A percentile compares a stretch with the other conserved stretches of the same genome.
Evolutionary conservation across 495 filamentous ascomycete genomes (phyloP).

Genomic region (Durotheca rogersii): DNA sequence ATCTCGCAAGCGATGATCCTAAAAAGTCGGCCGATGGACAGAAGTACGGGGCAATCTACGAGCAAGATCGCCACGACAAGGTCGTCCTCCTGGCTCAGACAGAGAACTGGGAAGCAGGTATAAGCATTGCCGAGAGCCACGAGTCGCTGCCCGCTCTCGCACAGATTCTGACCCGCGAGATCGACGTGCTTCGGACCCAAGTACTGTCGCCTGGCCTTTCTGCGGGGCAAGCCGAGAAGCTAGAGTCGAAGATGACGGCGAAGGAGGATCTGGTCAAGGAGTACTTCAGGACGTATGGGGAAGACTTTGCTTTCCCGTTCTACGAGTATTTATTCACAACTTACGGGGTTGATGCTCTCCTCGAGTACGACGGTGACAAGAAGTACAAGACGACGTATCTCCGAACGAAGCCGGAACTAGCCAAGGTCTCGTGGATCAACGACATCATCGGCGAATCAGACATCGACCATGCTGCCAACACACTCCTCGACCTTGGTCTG

Average conservation of each 20-base stretch:
- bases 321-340: constrained; percentile 72
- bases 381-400: constrained; percentile 76
- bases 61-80: constrained; percentile 44
- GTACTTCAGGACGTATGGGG: constrained; percentile 75
- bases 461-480: constrained; percentile 66
- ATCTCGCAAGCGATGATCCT: constrained; percentile 38
- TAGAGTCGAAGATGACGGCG: constrained; percentile 31
- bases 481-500: constrained; percentile 64
- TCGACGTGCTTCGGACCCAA: constrained; percentile 35
- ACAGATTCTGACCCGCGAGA: constrained; percentile 52
- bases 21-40: constrained; percentile 38
- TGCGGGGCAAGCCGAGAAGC: constrained; percentile 26
- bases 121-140: constrained; percentile 72
- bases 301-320: constrained; percentile 73
- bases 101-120: constrained; percentile 64
- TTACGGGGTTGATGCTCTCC: constrained; percentile 62
- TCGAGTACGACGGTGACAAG: constrained; percentile 63
- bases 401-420: constrained; percentile 63
- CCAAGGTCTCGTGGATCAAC: constrained; percentile 91
- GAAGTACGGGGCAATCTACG: constrained; percentile 38
- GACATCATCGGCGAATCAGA: constrained; percentile 73
- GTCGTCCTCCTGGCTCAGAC: constrained; percentile 62
- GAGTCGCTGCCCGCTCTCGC: constrained; percentile 68
- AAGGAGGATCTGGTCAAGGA: constrained; percentile 47
- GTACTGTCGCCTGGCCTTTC: constrained; percentile 22